Evolutionary conservation across 2,329 filamentous ascomycete genomes (phyloP).

Genomic region (Cercospora sp.): DNA sequence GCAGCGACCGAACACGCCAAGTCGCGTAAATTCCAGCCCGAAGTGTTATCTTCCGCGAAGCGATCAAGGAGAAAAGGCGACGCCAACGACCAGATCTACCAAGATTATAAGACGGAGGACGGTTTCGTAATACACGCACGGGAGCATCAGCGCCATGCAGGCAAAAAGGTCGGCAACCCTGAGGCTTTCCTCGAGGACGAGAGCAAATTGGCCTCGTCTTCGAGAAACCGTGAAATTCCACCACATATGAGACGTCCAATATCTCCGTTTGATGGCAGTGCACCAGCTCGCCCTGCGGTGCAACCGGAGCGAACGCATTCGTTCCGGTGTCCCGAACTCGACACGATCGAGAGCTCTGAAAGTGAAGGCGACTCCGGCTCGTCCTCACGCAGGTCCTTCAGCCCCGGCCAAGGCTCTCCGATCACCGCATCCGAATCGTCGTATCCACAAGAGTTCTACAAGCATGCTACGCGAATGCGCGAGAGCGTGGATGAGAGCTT

Average conservation of each 20-base stretch:
- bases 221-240: constrained; percentile 23
- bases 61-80: constrained; percentile 69
- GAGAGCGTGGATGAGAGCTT: constrained; percentile 75
- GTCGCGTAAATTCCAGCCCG: constrained; percentile 67
- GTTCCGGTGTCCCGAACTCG: constrained; percentile 61
- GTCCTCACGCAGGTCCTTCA: constrained; percentile 47
- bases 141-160: constrained; percentile 36
- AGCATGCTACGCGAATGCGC: constrained; percentile 55
- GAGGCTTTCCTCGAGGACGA: constrained; percentile 12
- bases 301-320: constrained; percentile 48
- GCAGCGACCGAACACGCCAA: constrained; percentile 14
- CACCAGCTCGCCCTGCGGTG: constrained; percentile 39
- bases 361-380: constrained; percentile 44
- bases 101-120: constrained; percentile 67
- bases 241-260: constrained; percentile 30
- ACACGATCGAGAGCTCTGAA: constrained; percentile 62
- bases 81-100: constrained; percentile 60
- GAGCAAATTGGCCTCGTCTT: constrained; percentile 10
- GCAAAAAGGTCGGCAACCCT: constrained; percentile 22
- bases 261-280: constrained; percentile 38
- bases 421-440: constrained; percentile 52
- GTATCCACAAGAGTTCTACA: constrained; percentile 44
- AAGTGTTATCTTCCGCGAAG: constrained; percentile 77
- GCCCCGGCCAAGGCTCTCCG: constrained; percentile 41
- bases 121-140: constrained; percentile 34